Conservation (phyloP, 2,329 filamentous ascomycete species). For the Didymella lethalis region DNA sequence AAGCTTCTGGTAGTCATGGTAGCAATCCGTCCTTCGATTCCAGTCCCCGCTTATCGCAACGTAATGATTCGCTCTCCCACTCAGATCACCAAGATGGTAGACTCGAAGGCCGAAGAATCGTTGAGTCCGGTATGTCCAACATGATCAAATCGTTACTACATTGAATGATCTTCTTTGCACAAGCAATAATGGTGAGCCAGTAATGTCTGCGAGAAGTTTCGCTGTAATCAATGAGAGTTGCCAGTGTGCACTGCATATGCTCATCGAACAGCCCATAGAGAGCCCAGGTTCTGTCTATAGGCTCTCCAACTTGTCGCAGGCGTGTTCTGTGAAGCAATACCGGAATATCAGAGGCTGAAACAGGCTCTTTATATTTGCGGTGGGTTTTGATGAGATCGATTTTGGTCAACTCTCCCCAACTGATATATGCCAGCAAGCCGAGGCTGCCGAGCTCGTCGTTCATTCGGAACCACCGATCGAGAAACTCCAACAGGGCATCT, state of each 20-base stretch:
- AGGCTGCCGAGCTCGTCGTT: too few species aligned
- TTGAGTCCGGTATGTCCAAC: too few species aligned
- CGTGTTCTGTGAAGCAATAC: background rate
- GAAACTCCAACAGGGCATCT: background rate
- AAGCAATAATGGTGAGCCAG: background rate
- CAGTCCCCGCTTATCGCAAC: too few species aligned
- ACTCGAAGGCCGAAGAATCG: too few species aligned
- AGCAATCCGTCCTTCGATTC: too few species aligned
- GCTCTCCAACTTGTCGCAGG: background rate
- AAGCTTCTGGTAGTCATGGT: too few species aligned
- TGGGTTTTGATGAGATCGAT: background rate
- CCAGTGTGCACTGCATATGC: background rate
- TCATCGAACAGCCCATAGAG: slow-evolving; percentile 5
- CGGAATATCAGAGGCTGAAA: background rate
- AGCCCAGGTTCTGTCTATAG: slow-evolving; percentile 11
- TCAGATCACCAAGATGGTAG: too few species aligned
- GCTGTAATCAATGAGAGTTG: slow-evolving; percentile 7
- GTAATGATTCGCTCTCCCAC: too few species aligned
- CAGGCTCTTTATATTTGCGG: background rate
- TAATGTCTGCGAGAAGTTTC: background rate
- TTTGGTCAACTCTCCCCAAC: background rate
- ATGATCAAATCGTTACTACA: too few species aligned
- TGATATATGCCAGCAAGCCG: background rate
- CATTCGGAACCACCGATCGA: too few species aligned
- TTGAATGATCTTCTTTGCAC: background rate